These are phyloP conservation scores for Oxalis stricta DNA, from an alignment of 441 rosid genomes.

Conservation along the genomic window DNA sequence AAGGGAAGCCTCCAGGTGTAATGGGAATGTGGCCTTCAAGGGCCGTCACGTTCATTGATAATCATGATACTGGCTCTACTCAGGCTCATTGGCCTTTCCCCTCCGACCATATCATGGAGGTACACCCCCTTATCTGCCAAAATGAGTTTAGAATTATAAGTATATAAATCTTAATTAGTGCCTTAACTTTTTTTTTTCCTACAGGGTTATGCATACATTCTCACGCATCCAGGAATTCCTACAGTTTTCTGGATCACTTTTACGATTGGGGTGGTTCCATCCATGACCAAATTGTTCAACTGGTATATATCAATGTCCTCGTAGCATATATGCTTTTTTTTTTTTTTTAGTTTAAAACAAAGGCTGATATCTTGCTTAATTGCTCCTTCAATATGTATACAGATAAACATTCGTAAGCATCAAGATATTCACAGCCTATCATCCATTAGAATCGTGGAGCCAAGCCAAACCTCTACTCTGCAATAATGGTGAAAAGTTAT, in stretches of 20 bases:
- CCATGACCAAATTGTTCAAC: conserved; percentile 65
- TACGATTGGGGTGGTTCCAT: conserved; percentile 55
- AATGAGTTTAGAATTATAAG: too few species aligned
- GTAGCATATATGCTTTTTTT: too few species aligned
- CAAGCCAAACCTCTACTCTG: conserved; percentile 55
- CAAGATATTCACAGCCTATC: conserved; percentile 64
- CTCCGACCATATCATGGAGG: conserved; percentile 81
- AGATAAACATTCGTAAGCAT: conserved; percentile 58
- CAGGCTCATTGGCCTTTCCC: conserved; percentile 99
- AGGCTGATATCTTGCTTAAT: neutral
- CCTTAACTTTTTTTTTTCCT: conserved; percentile 2
- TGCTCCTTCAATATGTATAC: conserved; percentile 5
- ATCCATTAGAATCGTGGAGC: conserved; percentile 48
- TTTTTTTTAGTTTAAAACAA: neutral
- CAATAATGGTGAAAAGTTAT: conserved; percentile 55
- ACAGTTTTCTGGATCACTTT: conserved; percentile 79
- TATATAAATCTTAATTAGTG: neutral
- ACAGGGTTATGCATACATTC: conserved; percentile 80
- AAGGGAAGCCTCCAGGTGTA: conserved; percentile 89
- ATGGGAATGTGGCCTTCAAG: conserved; percentile 98
- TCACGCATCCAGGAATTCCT: conserved; percentile 87
- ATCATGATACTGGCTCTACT: conserved; percentile 93
- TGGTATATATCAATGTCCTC: conserved; percentile 28
- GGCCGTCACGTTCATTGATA: conserved; percentile 81
- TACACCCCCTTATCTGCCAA: conserved; percentile 14